Evolutionary conservation across 345 rosid genomes (phyloP).

Genomic region (Litchi chinensis): DNA sequence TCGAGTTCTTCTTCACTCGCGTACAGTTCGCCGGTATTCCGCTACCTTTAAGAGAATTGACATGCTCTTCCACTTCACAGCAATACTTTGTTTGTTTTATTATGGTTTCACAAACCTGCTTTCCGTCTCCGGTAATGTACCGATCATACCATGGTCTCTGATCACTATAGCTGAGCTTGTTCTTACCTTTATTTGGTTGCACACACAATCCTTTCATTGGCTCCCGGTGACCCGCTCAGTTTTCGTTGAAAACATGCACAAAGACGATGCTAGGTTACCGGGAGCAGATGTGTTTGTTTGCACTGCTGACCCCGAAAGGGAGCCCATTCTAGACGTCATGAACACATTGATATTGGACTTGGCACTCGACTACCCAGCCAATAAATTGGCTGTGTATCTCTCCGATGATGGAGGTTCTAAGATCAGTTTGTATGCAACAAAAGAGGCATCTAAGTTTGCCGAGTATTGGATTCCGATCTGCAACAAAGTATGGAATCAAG

Average conservation of each 20-base stretch:
- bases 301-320: conserved; percentile 53
- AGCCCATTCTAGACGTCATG: conserved; percentile 50
- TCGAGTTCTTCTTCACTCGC: background rate
- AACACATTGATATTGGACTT: conserved; percentile 49
- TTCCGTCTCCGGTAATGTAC: background rate
- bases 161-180: conserved; percentile 29
- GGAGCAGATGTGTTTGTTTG: conserved; percentile 50
- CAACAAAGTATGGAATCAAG: conserved; percentile 28
- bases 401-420: conserved; percentile 54
- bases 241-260: conserved; percentile 34
- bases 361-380: conserved; percentile 54
- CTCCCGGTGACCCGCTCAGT: conserved; percentile 32
- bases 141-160: conserved; percentile 20
- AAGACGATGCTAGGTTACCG: conserved; percentile 30
- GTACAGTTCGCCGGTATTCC: background rate
- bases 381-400: conserved; percentile 48
- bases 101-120: conserved; percentile 5
- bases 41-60: conserved; percentile 7
- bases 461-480: conserved; percentile 55
- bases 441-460: conserved; percentile 44
- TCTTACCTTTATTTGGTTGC: conserved; percentile 41
- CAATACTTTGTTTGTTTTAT: conserved; percentile 26
- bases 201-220: conserved; percentile 40
- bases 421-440: conserved; percentile 34
- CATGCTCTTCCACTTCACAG: conserved; percentile 32